These are phyloP conservation scores for Saccharomyces hybrid DNA, from an alignment of 1,139 yeast species.

Conservation along the genomic window DNA sequence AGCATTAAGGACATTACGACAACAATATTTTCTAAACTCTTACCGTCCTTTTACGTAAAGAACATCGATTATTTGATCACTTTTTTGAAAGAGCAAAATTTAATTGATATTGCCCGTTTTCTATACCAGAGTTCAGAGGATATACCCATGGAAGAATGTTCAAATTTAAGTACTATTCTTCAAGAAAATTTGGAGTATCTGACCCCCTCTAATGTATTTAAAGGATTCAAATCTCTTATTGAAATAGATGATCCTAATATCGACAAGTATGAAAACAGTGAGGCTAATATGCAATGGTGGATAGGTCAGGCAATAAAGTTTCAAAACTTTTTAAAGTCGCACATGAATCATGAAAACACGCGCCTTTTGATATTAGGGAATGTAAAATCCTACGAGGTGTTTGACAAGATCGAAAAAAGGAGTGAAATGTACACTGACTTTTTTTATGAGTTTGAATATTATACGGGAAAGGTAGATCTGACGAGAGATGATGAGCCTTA, in stretches of 20 bases:
- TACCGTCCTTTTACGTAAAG: constrained; percentile 18
- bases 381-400: constrained; percentile 5
- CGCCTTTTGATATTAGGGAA: constrained; percentile 33
- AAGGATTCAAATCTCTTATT: constrained; percentile 36
- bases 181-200: constrained; percentile 32
- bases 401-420: constrained; percentile 1
- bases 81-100: constrained; percentile 39
- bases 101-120: constrained; percentile 41
- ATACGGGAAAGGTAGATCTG: constrained; percentile 8
- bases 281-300: constrained; percentile 37
- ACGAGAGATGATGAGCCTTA: constrained; percentile 2
- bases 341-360: constrained; percentile 30
- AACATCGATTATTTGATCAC: constrained; percentile 31
- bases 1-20: constrained; percentile 31
- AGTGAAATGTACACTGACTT: constrained; percentile 23
- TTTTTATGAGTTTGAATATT: constrained; percentile 35
- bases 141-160: constrained; percentile 42
- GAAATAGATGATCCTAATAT: constrained; percentile 15
- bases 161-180: constrained; percentile 33
- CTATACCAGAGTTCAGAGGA: constrained; percentile 34
- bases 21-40: constrained; percentile 29
- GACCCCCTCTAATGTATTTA: constrained; percentile 36
- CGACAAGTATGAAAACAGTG: constrained; percentile 30
- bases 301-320: constrained; percentile 33
- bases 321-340: constrained; percentile 26